phyloP scores from a whole-genome alignment of 1,284 basidiomycete species.

The Tranzscheliella williamsii region DNA sequence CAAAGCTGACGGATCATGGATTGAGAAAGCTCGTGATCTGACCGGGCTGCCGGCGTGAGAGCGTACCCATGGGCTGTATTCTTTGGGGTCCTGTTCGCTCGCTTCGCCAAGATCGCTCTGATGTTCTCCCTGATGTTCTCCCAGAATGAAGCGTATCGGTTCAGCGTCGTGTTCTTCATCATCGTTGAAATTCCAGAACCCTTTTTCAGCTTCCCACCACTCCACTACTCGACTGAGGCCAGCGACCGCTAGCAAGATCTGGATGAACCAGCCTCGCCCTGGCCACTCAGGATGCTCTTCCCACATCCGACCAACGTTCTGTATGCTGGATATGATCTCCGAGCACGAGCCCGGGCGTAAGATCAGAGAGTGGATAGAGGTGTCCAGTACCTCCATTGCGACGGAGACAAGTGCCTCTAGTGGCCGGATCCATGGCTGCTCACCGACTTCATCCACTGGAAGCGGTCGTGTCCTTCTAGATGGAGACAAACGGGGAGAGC shows the following conservation, averaged over 20 bases:
- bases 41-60: slow-evolving; percentile 22
- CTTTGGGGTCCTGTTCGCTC: slow-evolving; percentile 1
- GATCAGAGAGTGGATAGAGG: slow-evolving; percentile 81
- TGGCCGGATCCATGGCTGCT: slow-evolving; percentile 68
- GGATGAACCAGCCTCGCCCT: slow-evolving; percentile 96
- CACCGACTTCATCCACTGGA: slow-evolving; percentile 31
- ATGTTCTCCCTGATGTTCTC: slow-evolving; percentile 16
- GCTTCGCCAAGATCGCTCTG: slow-evolving; percentile 8
- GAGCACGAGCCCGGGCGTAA: slow-evolving; percentile 82
- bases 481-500: slow-evolving; percentile 49
- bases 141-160: slow-evolving; percentile 47
- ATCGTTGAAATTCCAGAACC: slow-evolving; percentile 99
- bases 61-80: slow-evolving; percentile 14
- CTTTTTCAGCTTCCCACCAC: slow-evolving; percentile 99
- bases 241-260: slow-evolving; percentile 84
- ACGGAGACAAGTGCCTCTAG: slow-evolving; percentile 90
- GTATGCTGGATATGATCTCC: slow-evolving; percentile 83
- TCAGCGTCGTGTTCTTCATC: slow-evolving; percentile 69
- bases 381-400: slow-evolving; percentile 92
- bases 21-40: slow-evolving; percentile 17
- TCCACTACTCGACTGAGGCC: slow-evolving; percentile 93
- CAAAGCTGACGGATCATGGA: slow-evolving; percentile 2
- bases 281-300: slow-evolving; percentile 98
- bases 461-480: slow-evolving; percentile 39
- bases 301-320: slow-evolving; percentile 89